Evolutionary conservation across 352 stramenopile species (phyloP), one percentile per base, ranked within the genome.

Genomic region (Pythium angustatum): DNA sequence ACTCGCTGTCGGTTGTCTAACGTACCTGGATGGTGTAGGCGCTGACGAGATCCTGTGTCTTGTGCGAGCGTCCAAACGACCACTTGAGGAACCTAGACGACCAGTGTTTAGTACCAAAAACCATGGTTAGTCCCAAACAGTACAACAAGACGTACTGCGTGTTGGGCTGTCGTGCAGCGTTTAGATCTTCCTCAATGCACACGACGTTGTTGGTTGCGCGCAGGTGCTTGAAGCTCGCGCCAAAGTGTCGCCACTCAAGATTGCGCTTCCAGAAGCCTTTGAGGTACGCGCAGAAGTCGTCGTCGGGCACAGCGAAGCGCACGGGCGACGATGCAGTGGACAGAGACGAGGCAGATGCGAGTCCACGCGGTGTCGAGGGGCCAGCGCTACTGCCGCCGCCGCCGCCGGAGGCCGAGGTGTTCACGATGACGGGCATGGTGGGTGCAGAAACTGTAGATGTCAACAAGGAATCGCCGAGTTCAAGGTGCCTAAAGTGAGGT

Each of bases 21-120:
- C n/a, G n/a, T n/a, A 91, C 84, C 75, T 93, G 84, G 52, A 93
- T 88, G 3, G 84, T 91, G 68, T 93, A 93, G 15, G 84, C 84
- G 51, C 70, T 84, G 33, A 77, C 73, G 27, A 93, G 78, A 50
- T 93, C 84, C 49, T 91, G 76, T 53, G 79, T 77, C 70, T 88
- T 85, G 54, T 87, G 76, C 5, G 82, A 81, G 17, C 81, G 77
- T 14, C 84, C 84, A 61, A 91, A 93, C 19, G 82, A 91, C 84
- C 84, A 93, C 36, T 85, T 79, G 34, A 93, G 79, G 51, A 93
- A 93, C 43, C 81, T 93, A 62, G 15, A 31, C 7, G 33, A 38
- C 33, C 8, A 38, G 33, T 38, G 33, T 38, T 7, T 38, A 14
- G 33, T 38, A n/a, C n/a, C n/a, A n/a, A n/a, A n/a, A n/a, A n/a